Base-by-base conservation (phyloP, 768 basidiomycete genomes). In the Gautieria morchelliformis region DNA sequence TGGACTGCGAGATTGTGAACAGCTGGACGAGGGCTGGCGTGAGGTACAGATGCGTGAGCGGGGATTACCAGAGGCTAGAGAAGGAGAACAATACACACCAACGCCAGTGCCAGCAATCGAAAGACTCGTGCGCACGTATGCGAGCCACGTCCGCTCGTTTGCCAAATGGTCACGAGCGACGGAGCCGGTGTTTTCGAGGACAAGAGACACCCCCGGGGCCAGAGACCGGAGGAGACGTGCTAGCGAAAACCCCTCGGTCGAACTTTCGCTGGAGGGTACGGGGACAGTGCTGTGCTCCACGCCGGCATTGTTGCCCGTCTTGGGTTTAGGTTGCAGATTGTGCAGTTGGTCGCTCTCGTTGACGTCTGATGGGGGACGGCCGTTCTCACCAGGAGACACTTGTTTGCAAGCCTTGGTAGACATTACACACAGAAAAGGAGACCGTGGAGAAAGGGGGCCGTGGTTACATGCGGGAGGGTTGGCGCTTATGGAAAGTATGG, bases 161-260 rank as follows among this genome's bases (percentile, higher is more conserved):
- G 83, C 83, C 0, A 84, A 70, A 62, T 85, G 83, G 61, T 85
- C 83, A 10, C 83, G 74, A 8, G 83, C 83, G 2, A 82, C 80
- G 60, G 78, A 83, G 9, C 83, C 83, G 20, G 74, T 74, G 64
- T 84, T 84, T 63, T 82, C 75, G 33, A 84, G 68, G 1, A 70
- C 66, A 56, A 76, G 59, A 17, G 61, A 30, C 17, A 55, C 24
- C 6, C 19, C 4, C 2, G 52, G 42, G 17, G 8, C 11, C n/a
- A 44, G n/a, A 19, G 42, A 44, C 20, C 42, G n/a, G 51, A 54
- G 42, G 42, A 44, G 42, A 44, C 42, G 42, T n/a, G 14, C 14
- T 37, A 14, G 35, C 35, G 42, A 44, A 44, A 9, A 44, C 42
- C 42, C 8, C 1, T 19, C 8, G 20, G 42, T 9, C 8, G 42